Evolutionary conservation across 305 asterid genomes (phyloP), one percentile per base, ranked within the genome.

Genomic region (Fraxinus xanthoxyloides): DNA sequence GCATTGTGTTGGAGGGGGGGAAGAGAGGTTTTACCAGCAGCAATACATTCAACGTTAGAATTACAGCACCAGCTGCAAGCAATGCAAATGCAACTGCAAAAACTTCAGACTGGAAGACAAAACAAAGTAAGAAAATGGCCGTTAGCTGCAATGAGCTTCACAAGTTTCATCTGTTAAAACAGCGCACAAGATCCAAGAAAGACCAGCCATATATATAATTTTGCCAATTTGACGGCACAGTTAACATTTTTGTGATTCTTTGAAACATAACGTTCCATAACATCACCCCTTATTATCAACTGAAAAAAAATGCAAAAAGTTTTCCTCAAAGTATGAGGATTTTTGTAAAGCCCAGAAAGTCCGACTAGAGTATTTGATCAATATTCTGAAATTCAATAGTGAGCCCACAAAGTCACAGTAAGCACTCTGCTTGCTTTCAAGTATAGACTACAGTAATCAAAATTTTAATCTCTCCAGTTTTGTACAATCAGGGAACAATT

Each of bases 31-130:
- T 63, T 93, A 93, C 98, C 99, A 96, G 94, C 79, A 94, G 91
- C 89, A 94, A 86, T 43, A 96, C 98, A 73, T 96, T 96, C 92
- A 96, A 83, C 80, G 98, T 96, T 86, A 96, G 89, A 87, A 96
- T 91, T 51, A 96, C 88, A 81, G 99, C 98, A 67, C 97, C 98
- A 3, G 98, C 91, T 2, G 98, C 98, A 6, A 94, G 97, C 72
- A 96, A 90, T 6, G 98, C 99, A 88, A 96, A 94, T 36, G 98
- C 98, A 77, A 94, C 99, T 15, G 97, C 99, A 79, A 94, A 96
- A 85, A 96, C 98, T 86, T 96, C 98, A 28, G 98, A 94, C 99
- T 95, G 93, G 61, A 85, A 77, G 28, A 76, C 34, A 69, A 21
- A 69, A 21, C 30, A 81, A 81, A 56, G 19, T 46, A 40, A 38